Base-by-base conservation (phyloP, 208 protist species). In the Leishmania gerbilli region DNA sequence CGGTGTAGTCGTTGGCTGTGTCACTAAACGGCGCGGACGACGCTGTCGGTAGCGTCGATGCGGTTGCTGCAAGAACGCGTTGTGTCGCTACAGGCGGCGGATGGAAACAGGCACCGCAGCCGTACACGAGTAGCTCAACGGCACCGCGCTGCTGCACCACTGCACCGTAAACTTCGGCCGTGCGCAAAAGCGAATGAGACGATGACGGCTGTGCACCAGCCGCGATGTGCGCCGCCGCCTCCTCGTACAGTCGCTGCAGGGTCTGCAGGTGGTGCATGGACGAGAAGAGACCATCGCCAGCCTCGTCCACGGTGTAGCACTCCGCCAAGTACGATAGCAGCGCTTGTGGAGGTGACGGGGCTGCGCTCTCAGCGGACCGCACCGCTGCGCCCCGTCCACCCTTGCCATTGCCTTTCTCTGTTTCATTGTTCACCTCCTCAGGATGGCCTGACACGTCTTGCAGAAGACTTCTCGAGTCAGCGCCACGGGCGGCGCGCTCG, bases 101-200 rank as follows among this genome's bases (percentile, higher is more conserved):
- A n/a, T 53, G 76, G n/a, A 88, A 56, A 6, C 60, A 71, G 19
- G 80, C 91, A 1, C 77, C 82, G 6, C 87, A 90, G n/a, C 81
- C 88, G 69, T 87, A 81, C 19, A 88, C 53, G 1, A 95, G 84
- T 42, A 92, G 75, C 74, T 95, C 91, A n/a, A 95, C 65, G 0
- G 83, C 91, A 11, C 91, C 91, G 21, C 88, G 86, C 83, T 95
- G 91, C 80, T 85, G 89, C 76, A 95, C 74, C 31, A 94, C 85
- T 17, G 84, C 79, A 34, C 76, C 76, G 83, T 87, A 91, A 34
- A 89, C 74, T 8, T 78, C 78, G 2, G 77, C 75, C 34, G 89
- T 84, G 55, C 82, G 45, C 15, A 95, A 45, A 77, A 88, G 75
- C 77, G 77, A 83, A 72, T 78, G 40, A n/a, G 74, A 69, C 37